Conservation (phyloP, 345 rosid genomes). For the Nasturtium officinale region DNA sequence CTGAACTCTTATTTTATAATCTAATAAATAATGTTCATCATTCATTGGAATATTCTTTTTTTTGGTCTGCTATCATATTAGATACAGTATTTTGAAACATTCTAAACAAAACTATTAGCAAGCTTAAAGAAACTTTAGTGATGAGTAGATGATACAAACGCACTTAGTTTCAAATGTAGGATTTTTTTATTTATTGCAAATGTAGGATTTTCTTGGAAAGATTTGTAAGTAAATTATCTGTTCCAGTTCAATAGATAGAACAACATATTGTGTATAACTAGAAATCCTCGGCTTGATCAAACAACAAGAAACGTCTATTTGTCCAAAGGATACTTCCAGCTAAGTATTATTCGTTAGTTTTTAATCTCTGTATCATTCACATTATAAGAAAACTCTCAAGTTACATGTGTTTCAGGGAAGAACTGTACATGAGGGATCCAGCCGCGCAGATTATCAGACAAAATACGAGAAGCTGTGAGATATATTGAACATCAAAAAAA, state of each 20-base stretch:
- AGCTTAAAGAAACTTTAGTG: background rate
- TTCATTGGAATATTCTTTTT: background rate
- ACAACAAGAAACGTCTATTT: background rate
- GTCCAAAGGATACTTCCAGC: background rate
- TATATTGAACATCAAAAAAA: background rate
- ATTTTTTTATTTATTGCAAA: too few relatives aligned
- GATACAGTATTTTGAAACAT: background rate
- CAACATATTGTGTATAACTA: background rate
- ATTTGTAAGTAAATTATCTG: background rate
- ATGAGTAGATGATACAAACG: background rate
- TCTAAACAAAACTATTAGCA: background rate
- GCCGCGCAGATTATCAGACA: slow-evolving; percentile 10
- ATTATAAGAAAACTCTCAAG: slow-evolving; percentile 9
- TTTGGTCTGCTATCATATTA: background rate
- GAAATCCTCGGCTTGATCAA: background rate
- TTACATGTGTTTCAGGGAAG: slow-evolving; percentile 16
- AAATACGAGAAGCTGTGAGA: slow-evolving; percentile 10
- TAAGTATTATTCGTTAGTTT: background rate
- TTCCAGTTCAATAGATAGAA: background rate
- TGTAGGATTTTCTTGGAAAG: background rate
- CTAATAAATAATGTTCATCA: background rate
- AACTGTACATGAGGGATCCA: slow-evolving; percentile 34
- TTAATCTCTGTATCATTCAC: slow-evolving; percentile 3
- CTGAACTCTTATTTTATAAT: background rate
- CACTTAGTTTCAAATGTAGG: too few relatives aligned